Evolutionary conservation across 768 basidiomycete genomes (phyloP).

Genomic region (Tulasnella calospora): DNA sequence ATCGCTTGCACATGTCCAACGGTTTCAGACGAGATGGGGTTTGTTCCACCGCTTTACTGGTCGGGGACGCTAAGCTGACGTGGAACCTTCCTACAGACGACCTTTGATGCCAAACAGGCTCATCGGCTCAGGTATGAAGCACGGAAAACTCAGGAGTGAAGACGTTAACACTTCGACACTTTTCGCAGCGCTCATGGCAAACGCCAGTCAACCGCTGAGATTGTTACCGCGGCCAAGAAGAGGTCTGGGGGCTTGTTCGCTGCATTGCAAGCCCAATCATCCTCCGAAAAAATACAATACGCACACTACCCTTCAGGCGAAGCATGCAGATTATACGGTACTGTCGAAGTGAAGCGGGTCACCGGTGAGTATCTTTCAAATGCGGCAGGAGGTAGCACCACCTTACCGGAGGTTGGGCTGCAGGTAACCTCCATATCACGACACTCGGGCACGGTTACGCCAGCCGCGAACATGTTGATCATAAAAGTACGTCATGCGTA

Average conservation of each 20-base stretch:
- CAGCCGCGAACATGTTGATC: constrained; percentile 81
- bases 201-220: constrained; percentile 63
- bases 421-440: constrained; percentile 90
- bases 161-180: background rate
- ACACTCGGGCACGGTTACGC: constrained; percentile 93
- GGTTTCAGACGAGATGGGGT: constrained; percentile 83
- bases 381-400: background rate
- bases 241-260: constrained; percentile 68
- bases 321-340: constrained; percentile 84
- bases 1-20: constrained; percentile 76
- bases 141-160: background rate
- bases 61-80: background rate
- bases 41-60: constrained; percentile 32
- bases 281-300: constrained; percentile 65
- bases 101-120: constrained; percentile 79
- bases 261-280: constrained; percentile 40
- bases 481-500: constrained; percentile 54
- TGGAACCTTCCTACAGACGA: constrained; percentile 45
- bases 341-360: constrained; percentile 78
- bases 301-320: constrained; percentile 59
- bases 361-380: constrained; percentile 51
- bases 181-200: constrained; percentile 54
- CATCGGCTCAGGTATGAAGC: constrained; percentile 53
- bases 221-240: constrained; percentile 63
- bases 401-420: background rate